Percentiles rank a stretch among this genome's conserved stretches.
Conservation (phyloP, 371 early-diverging fungal species). For the Syncephalastrum monosporum region DNA sequence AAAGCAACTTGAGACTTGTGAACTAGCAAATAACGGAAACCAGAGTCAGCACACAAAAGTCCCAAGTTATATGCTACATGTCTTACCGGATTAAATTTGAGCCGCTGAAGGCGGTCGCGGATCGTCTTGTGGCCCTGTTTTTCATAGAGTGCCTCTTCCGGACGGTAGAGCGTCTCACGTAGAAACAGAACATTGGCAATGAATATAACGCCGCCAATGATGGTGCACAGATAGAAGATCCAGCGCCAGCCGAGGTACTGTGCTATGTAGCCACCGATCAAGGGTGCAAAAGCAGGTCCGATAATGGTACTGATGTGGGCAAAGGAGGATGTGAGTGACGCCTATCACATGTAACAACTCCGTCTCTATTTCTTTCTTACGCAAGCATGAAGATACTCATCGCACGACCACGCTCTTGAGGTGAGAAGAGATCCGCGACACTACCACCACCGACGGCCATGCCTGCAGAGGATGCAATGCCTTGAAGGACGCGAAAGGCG, state of each 20-base stretch:
- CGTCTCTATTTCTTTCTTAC: conserved; percentile 8
- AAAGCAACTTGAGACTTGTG: conserved; percentile 23
- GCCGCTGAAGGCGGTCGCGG: conserved; percentile 4
- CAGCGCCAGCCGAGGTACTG: conserved; percentile 58
- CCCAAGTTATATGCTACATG: not conserved
- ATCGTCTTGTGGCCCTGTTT: conserved; percentile 4
- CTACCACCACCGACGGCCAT: conserved; percentile 44
- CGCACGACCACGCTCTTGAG: conserved; percentile 39
- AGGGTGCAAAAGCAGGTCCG: conserved; percentile 55
- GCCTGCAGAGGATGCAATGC: conserved; percentile 28
- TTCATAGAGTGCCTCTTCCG: not conserved
- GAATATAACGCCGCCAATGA: conserved; percentile 47
- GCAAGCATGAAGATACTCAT: conserved; percentile 39
- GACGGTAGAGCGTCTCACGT: conserved; percentile 49
- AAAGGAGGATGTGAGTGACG: not conserved
- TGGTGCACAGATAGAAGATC: conserved; percentile 54
- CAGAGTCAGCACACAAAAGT: not conserved
- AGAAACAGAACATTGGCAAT: conserved; percentile 42
- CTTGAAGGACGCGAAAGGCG: conserved; percentile 39
- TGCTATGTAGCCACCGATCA: conserved; percentile 55
- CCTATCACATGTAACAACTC: not conserved
- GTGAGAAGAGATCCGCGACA: conserved; percentile 37
- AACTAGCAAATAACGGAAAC: conserved; percentile 16
- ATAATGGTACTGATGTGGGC: conserved; percentile 35
- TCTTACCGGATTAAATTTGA: conserved; percentile 42